Base-by-base conservation (phyloP, 2,329 filamentous ascomycete genomes). In the Gremmenia infestans region DNA sequence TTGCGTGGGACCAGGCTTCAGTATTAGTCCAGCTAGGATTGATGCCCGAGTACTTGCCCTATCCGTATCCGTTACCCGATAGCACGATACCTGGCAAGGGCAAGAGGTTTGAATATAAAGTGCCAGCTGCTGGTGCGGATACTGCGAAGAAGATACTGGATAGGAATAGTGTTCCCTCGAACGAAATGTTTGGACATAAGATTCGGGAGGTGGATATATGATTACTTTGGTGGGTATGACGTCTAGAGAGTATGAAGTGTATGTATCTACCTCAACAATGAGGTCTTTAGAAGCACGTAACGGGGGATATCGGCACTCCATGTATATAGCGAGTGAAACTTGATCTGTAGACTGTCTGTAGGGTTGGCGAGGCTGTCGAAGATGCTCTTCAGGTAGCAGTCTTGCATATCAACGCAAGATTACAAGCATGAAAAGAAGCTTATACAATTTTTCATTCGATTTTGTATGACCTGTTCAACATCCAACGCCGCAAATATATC, bases 1-100 rank as follows among this genome's bases (percentile, higher is more conserved):
- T 89, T 45, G 73, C 78, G 14, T 89, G 86, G 85, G 86, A 89
- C 57, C 85, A 88, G 67, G 81, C 75, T 0, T 85, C 81, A 0
- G 78, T 81, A 1, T 71, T 89, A 9, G 70, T 75, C 6, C 86
- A 89, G 66, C 68, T 86, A 1, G 85, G 82, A 0, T 66, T 88
- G 19, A 66, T 89, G 50, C 66, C 66, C 3, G 60, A 65, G 50
- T 68, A 67, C 32, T 60, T 69, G 0, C 66, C 65, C 1, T 69
- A 63, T 25, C 84, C 83, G 0, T 81, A 86, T 64, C 61, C 76
- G 0, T 60, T 84, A 0, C 59, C 62, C 4, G 58, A 65, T 56
- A 65, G 65, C 2, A 52, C 46, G 22, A 42, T 72, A 2, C 69
- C 74, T 0, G 66, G 60, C 0, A 50, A 71, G 0, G 72, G 68